Percentiles rank a stretch among this genome's conserved stretches.
Conservation (phyloP, 345 rosid species). For the Erysimum cheiranthoides region DNA sequence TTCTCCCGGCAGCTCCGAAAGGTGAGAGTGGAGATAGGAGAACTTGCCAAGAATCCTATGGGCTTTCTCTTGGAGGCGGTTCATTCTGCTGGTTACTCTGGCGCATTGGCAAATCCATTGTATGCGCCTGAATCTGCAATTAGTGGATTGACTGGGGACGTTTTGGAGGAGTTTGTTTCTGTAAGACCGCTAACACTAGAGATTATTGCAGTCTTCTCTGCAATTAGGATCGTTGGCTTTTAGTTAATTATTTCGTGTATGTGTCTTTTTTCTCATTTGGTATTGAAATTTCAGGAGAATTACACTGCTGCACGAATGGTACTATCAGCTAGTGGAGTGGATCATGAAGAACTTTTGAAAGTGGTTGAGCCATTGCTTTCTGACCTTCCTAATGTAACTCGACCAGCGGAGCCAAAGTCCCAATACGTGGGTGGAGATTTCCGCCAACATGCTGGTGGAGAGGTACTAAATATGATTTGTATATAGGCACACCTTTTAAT, state of each 20-base stretch:
- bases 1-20: constrained; percentile 63
- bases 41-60: constrained; percentile 72
- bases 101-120: constrained; percentile 90
- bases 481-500: not conserved
- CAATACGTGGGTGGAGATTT: constrained; percentile 89
- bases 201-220: constrained; percentile 23
- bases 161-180: constrained; percentile 76
- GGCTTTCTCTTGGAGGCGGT: constrained; percentile 81
- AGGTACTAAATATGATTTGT: constrained; percentile 56
- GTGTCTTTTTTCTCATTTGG: constrained; percentile 22
- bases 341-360: constrained; percentile 72
- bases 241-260: not conserved
- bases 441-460: constrained; percentile 80
- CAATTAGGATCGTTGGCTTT: not conserved
- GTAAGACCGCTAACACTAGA: constrained; percentile 53
- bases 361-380: constrained; percentile 86
- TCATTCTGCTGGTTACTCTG: constrained; percentile 84
- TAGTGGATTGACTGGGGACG: constrained; percentile 52
- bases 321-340: constrained; percentile 89
- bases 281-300: constrained; percentile 63
- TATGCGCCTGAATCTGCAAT: constrained; percentile 81
- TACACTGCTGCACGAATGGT: constrained; percentile 83
- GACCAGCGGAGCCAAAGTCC: constrained; percentile 67
- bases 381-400: constrained; percentile 65
- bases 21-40: constrained; percentile 70